A percentile compares a stretch with the other conserved stretches of the same genome.
These are phyloP conservation scores for Aspergillus conjunctus DNA, from an alignment of 495 filamentous ascomycete species.

Conservation along the genomic window DNA sequence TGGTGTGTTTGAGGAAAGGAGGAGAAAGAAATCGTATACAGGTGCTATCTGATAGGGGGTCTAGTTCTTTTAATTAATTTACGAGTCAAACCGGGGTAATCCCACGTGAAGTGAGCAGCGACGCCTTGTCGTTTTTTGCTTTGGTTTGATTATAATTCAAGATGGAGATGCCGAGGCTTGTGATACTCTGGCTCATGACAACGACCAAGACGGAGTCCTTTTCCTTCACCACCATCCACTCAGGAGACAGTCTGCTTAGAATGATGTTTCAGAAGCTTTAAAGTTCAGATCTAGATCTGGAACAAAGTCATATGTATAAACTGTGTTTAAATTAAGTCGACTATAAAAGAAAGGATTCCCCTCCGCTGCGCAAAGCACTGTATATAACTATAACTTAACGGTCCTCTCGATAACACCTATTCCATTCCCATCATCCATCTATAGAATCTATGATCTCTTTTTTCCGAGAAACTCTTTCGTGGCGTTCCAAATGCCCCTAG, in stretches of 20 bases:
- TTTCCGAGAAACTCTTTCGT: slow-evolving; percentile 6
- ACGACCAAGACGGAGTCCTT: not conserved
- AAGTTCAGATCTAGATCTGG: too few species aligned
- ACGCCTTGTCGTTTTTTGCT: not conserved
- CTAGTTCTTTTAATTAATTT: not conserved
- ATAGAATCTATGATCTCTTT: slow-evolving; percentile 6
- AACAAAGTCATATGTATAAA: too few species aligned
- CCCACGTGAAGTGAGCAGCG: slow-evolving; percentile 2
- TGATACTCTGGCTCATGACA: slow-evolving; percentile 3
- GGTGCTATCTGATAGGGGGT: not conserved
- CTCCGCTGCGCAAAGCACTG: too few species aligned
- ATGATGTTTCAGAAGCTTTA: too few species aligned
- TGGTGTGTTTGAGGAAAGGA: not conserved
- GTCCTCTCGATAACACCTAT: too few species aligned
- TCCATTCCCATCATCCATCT: not conserved
- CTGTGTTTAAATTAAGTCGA: too few species aligned
- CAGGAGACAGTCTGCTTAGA: too few species aligned
- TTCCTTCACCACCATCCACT: too few species aligned
- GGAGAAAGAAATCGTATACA: not conserved
- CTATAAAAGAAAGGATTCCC: too few species aligned
- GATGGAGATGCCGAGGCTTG: slow-evolving; percentile 14
- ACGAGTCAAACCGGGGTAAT: not conserved
- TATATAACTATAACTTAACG: too few species aligned
- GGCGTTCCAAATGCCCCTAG: slow-evolving; percentile 11
- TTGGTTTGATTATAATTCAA: not conserved